Base-by-base conservation (phyloP, 1,139 yeast genomes). In the Groenewaldozyma auringiensis region DNA sequence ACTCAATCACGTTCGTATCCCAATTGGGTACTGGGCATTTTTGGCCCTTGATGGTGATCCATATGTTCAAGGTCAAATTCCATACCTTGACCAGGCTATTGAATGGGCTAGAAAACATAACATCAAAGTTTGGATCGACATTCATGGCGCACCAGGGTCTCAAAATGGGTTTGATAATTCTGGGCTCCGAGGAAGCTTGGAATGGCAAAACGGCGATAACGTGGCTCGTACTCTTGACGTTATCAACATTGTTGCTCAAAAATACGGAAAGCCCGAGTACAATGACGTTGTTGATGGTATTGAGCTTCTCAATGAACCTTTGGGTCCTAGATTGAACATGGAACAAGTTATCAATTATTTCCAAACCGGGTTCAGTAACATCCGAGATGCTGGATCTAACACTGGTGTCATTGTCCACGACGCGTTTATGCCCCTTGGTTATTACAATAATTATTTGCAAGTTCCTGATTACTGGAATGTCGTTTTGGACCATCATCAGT, bases 1-100 rank as follows among this genome's bases (percentile, higher is more conserved):
- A 1, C 74, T 89, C 56, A 89, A 89, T 66, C 72, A 83, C 50
- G 96, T 86, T 33, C 77, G 97, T 57, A 83, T 89, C 49, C 97
- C 97, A 22, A 77, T 89, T 51, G 97, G 97, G 4, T 92, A 89
- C 70, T 89, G 98, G 98, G 96, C 97, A 2, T 92, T 84, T 64
- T 66, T 74, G 43, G 66, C 70, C 38, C 68, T 77, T 48, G 74
- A 69, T 18, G 67, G 70, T 49, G 98, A 92, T 62, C 96, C 97
- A 4, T 89, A 86, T 62, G 94, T 86, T 41, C 81, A 78, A 60
- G 96, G 96, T 21, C 96, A 88, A 67, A 78, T 73, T 46, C 61
- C 66, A 16, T 86, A 83, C 63, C 69, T 89, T 50, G 88, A 84
- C 56, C 69, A 72, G 55, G 95, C 96, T 8, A 69, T 89, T 43